These are phyloP conservation scores for Fusarium lateritium DNA, from an alignment of 2,329 filamentous ascomycete species.

Conservation along the genomic window DNA sequence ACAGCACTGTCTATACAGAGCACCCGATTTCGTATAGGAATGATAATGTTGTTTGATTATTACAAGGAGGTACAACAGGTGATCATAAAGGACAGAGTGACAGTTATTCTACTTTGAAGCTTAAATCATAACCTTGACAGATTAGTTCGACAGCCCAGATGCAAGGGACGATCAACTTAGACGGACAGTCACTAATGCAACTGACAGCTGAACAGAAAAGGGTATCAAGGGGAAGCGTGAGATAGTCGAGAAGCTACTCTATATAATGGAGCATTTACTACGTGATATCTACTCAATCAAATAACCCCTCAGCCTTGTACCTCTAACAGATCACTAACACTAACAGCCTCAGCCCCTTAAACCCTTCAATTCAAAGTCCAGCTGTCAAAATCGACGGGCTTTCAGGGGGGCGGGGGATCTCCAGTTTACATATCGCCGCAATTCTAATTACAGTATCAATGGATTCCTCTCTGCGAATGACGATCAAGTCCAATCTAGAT, in stretches of 20 bases:
- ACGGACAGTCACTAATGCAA: conserved; percentile 1
- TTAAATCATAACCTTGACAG: conserved; percentile 2
- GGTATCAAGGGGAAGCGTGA: not conserved
- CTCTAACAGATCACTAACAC: not conserved
- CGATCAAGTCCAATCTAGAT: conserved; percentile 30
- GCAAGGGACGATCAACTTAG: conserved; percentile 3
- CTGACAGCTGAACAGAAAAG: not conserved
- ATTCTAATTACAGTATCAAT: conserved; percentile 18
- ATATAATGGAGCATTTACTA: not conserved
- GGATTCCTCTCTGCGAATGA: conserved; percentile 24
- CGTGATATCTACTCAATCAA: not conserved
- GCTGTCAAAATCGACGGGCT: conserved; percentile 26
- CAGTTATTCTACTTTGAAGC: not conserved
- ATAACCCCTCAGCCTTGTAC: not conserved
- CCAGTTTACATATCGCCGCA: conserved; percentile 2
- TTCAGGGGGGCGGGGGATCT: conserved; percentile 30
- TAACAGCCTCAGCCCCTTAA: not conserved
- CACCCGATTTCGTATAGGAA: too few relatives aligned
- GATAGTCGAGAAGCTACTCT: not conserved
- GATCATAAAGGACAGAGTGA: not conserved
- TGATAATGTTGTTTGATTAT: not conserved
- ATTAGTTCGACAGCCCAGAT: not conserved
- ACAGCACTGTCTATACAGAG: too few relatives aligned
- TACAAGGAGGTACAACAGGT: not conserved
- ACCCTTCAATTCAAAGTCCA: conserved; percentile 2